Evolutionary conservation across 257 asterid genomes (phyloP), one percentile per base, ranked within the genome.

Genomic region (Plantago ovata): DNA sequence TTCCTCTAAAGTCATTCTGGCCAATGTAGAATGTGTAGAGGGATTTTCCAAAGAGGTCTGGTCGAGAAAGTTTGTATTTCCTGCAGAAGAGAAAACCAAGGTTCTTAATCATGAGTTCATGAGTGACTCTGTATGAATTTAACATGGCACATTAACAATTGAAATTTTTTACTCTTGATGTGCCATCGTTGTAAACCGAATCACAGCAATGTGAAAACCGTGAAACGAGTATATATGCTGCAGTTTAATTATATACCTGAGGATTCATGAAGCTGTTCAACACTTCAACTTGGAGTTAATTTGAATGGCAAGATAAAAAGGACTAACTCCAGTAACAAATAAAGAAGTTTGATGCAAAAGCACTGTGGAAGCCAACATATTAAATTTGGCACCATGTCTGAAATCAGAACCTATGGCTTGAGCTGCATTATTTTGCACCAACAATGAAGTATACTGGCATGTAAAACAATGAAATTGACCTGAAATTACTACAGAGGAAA

Each of bases 281-380:
- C n/a, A n/a, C n/a, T n/a, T n/a, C n/a, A 40, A 81, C 90, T 66
- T 64, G 66, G 38, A 16, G 74, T 75, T 77, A 76, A 89, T 88
- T 72, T 89, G 96, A 75, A 89, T 81, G 50, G 78, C 77, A 8
- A 89, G 81, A 14, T 86, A 77, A 47, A 89, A 89, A 44, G 96
- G 94, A 72, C 96, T 85, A 18, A 85, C 76, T 1, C 95, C 96
- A 1, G 81, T 68, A 7, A 77, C 94, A 53, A 85, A 85, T 23
- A 85, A 61, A 51, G 95, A 85, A 13, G 89, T 79, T 36, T 80
- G 77, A 51, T 91, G 96, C 39, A 79, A 70, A 33, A 71, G 75
- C 1, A 85, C 95, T 0, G 96, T 88, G 40, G 96, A 85, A 53
- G 96, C 91, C 61, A 78, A 64, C 11, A 94, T 88, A 14, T 95